phyloP scores from a whole-genome alignment of 208 protist genomes.

The Phytomonas serpens region DNA sequence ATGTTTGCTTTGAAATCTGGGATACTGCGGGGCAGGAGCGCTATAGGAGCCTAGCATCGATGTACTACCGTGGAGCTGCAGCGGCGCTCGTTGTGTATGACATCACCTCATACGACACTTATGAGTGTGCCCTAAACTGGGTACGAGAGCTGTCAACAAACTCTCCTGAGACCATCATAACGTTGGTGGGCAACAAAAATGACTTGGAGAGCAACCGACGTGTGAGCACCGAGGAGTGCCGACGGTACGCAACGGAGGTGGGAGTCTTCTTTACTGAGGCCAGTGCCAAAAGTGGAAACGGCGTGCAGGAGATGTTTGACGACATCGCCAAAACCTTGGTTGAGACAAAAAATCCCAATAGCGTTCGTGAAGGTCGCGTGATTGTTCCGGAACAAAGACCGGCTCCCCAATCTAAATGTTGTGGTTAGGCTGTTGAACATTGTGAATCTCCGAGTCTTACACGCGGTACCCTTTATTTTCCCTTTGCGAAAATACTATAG shows the following conservation, averaged over 20 bases:
- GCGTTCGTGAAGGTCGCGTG: constrained; percentile 65
- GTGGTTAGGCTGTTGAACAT: not conserved
- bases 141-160: constrained; percentile 91
- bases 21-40: constrained; percentile 88
- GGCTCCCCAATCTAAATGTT: not conserved
- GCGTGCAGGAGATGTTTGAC: constrained; percentile 68
- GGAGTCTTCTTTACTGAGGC: constrained; percentile 55
- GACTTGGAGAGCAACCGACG: constrained; percentile 73
- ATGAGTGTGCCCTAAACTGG: constrained; percentile 94
- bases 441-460: not conserved
- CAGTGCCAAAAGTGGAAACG: constrained; percentile 60
- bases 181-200: constrained; percentile 94
- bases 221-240: constrained; percentile 48
- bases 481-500: not conserved
- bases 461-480: not conserved
- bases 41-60: constrained; percentile 83
- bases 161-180: constrained; percentile 86
- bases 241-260: constrained; percentile 34
- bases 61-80: constrained; percentile 90
- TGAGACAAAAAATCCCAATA: constrained; percentile 42
- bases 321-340: constrained; percentile 37
- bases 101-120: constrained; percentile 91
- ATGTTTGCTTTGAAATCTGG: constrained; percentile 85
- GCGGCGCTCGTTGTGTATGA: constrained; percentile 95
- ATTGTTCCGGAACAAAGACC: constrained; percentile 23